phyloP scores from a whole-genome alignment of 495 filamentous ascomycete genomes.

The Melanomma pulvis-pyrius region DNA sequence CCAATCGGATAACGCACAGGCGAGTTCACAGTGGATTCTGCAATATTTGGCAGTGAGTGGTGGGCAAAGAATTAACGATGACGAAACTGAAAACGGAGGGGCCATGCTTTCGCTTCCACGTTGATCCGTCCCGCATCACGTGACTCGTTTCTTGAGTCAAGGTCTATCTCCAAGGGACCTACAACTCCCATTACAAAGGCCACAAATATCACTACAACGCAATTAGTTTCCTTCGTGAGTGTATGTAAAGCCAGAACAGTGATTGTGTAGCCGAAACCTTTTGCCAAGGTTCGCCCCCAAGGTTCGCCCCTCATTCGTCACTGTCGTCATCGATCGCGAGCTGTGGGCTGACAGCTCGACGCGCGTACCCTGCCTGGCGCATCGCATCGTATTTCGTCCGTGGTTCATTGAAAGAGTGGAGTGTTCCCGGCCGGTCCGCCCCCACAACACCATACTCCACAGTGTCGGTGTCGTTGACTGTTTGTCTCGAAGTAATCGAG shows the following conservation, averaged over 20 bases:
- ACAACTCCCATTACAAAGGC: too few species aligned
- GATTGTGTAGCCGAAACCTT: not conserved
- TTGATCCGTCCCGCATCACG: not conserved
- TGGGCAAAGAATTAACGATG: not conserved
- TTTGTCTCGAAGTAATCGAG: not conserved
- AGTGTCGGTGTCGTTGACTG: conserved; percentile 27
- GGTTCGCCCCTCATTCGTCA: not conserved
- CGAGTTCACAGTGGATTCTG: not conserved
- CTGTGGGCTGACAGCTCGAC: not conserved
- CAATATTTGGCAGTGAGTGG: not conserved
- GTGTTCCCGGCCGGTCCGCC: conserved; percentile 11
- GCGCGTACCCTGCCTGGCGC: not conserved
- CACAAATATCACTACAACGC: too few species aligned
- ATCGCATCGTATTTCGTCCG: conserved; percentile 18
- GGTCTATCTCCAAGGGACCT: too few species aligned
- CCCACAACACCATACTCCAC: not conserved
- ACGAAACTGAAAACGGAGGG: not conserved
- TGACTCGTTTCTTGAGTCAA: too few species aligned
- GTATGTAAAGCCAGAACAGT: too few species aligned
- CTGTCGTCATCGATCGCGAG: not conserved
- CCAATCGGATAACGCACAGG: not conserved
- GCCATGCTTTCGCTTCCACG: not conserved
- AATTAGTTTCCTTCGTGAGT: too few species aligned
- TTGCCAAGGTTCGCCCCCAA: not conserved
- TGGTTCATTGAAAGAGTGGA: conserved; percentile 5